Conservation (phyloP, 352 stramenopile species). For the Phytophthora crassamura region DNA sequence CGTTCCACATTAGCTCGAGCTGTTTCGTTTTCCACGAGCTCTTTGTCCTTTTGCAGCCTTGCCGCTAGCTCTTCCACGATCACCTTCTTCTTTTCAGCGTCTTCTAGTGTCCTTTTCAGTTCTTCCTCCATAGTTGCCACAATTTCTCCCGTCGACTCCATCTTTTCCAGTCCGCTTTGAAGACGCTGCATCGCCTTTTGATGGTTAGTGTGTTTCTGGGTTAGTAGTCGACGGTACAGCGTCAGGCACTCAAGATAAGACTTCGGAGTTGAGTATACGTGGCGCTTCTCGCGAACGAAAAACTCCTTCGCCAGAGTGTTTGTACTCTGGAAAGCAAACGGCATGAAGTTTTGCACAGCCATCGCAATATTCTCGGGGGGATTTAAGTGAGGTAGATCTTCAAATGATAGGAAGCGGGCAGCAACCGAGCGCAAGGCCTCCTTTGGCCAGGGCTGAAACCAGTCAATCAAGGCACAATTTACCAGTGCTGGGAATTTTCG, state of each 20-base stretch:
- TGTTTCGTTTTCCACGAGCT: conserved; percentile 93
- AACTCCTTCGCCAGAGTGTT: conserved; percentile 90
- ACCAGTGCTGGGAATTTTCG: conserved; percentile 95
- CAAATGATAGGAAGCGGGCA: conserved; percentile 72
- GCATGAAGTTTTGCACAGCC: conserved; percentile 93
- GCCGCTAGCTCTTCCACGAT: conserved; percentile 94
- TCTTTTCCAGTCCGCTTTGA: conserved; percentile 91
- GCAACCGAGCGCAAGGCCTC: conserved; percentile 93
- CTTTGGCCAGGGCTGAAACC: conserved; percentile 93
- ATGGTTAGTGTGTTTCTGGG: conserved; percentile 67
- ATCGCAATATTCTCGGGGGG: conserved; percentile 40
- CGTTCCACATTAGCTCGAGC: conserved; percentile 90
- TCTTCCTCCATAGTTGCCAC: conserved; percentile 94
- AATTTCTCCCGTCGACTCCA: conserved; percentile 88
- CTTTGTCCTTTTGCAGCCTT: conserved; percentile 91
- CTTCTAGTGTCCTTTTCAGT: conserved; percentile 88
- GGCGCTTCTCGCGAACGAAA: conserved; percentile 72
- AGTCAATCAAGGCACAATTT: conserved; percentile 95
- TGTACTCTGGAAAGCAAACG: conserved; percentile 93
- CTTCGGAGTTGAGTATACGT: conserved; percentile 94
- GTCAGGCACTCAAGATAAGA: conserved; percentile 93
- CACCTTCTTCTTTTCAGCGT: conserved; percentile 93
- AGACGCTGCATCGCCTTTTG: conserved; percentile 79
- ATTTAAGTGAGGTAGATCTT: conserved; percentile 29
- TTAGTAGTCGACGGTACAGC: conserved; percentile 84